Base-by-base conservation (phyloP, 371 early-diverging fungal species). In the Rhizopus arrhizus region DNA sequence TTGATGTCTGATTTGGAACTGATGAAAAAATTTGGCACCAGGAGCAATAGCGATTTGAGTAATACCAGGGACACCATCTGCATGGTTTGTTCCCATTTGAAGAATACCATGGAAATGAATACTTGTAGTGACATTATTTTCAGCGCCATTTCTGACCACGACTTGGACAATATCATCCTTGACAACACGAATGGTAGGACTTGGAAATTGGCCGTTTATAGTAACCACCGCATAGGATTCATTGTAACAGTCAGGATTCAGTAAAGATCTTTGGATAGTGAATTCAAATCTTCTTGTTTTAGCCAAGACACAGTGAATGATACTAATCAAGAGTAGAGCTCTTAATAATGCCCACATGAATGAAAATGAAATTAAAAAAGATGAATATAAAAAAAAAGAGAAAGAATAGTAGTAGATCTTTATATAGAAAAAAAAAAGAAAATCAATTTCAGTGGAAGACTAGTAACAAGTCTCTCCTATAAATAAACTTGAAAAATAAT, bases 41-140 rank as follows among this genome's bases (percentile, higher is more conserved):
- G 81, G 76, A 6, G 69, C 64, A 38, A 86, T 85, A 0, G 82
- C 72, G 32, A 71, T 59, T 57, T 86, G 85, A 9, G 83, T 86
- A 45, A 81, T 59, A 13, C 68, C 75, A 4, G 87, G 80, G 7
- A 84, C 85, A n/a, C 91, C 91, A 58, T 80, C 80, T 0, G 77
- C 51, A 43, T 61, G 55, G 10, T 59, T 56, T 1, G 72, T 68
- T 8, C 74, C 72, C 8, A 65, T 59, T 45, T 80, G 77, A 3
- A 67, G 63, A 34, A 80, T 77, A 35, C 80, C 77, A 34, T 80
- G 80, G 50, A 74, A 67, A 58, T 80, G 80, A 38, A 80, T 55
- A 8, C 64, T 61, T 5, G 70, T 65, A 1, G 71, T 47, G 8
- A 36, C 61, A 33, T 59, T 55, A 33, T 60, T 69, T 28, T 35